Base-by-base conservation (phyloP, 2,329 filamentous ascomycete species). In the Tothia fuscella region DNA sequence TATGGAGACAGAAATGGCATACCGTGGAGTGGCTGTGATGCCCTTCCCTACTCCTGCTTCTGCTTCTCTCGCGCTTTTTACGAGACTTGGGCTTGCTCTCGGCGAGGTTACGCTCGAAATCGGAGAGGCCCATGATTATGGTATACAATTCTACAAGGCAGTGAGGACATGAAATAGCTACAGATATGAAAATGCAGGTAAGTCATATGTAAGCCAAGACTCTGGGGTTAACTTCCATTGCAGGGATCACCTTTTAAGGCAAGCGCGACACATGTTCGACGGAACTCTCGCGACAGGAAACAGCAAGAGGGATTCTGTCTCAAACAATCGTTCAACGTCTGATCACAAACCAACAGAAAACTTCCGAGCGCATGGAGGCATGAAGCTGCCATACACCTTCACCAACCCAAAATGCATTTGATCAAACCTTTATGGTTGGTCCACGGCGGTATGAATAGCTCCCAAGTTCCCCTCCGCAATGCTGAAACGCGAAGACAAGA, bases 21-120 rank as follows among this genome's bases (percentile, higher is more conserved):
- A 41, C 20, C 17, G 16, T 24, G 19, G 17, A 21, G 25, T 25
- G 34, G 26, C 48, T 44, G 16, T 53, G 57, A 42, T 55, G n/a
- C n/a, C n/a, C n/a, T n/a, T n/a, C n/a, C n/a, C n/a, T n/a, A n/a
- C n/a, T n/a, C n/a, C n/a, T 55, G 49, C 59, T 63, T 17, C 58
- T 55, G 45, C 68, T 68, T 33, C 66, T 62, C 29, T 65, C 59
- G 32, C 63, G 60, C 46, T 60, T 62, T 44, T 70, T 70, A 14
- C 28, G 32, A 19, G 21, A 26, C 20, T 42, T 26, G 22, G 12
- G 17, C 19, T 46, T 46, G 4, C 25, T 19, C 17, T 13, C 24
- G 14, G 44, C 43, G 30, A 46, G 44, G 20, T 46, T 35, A 7
- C 36, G 24, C 43, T 46, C 44, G 29, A 46, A 46, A 35, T 46